Evolutionary conservation across 2,329 filamentous ascomycete species (phyloP).

Genomic region (Talaromyces pinophilus): DNA sequence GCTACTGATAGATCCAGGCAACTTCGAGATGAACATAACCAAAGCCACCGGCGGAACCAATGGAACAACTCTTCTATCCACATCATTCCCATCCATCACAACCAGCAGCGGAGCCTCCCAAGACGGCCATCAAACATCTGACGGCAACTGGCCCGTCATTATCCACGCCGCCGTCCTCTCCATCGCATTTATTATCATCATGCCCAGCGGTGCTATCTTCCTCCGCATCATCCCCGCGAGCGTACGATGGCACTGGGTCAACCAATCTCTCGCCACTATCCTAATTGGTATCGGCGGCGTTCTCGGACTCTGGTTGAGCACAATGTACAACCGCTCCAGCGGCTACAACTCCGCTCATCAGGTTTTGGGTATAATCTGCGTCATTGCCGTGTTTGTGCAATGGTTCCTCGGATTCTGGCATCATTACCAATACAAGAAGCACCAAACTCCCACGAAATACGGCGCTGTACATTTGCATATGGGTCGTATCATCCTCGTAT

Average conservation of each 20-base stretch:
- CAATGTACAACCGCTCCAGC: slow-evolving; percentile 39
- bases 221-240: slow-evolving; percentile 28
- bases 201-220: slow-evolving; percentile 26
- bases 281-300: slow-evolving; percentile 43
- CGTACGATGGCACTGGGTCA: slow-evolving; percentile 41
- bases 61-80: slow-evolving; percentile 13
- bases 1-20: neutral
- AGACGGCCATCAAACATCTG: slow-evolving; percentile 17
- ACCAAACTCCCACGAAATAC: slow-evolving; percentile 22
- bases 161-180: slow-evolving; percentile 26
- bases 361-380: slow-evolving; percentile 48
- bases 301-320: slow-evolving; percentile 46
- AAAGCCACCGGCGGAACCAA: slow-evolving; percentile 27
- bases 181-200: slow-evolving; percentile 27
- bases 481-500: slow-evolving; percentile 31
- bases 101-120: slow-evolving; percentile 22
- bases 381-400: slow-evolving; percentile 38
- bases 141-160: slow-evolving; percentile 28
- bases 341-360: slow-evolving; percentile 50
- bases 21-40: slow-evolving; percentile 27
- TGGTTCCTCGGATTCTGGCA: slow-evolving; percentile 43
- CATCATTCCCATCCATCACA: slow-evolving; percentile 23
- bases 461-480: slow-evolving; percentile 33
- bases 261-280: slow-evolving; percentile 41
- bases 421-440: slow-evolving; percentile 37